Percentiles rank a stretch among this genome's conserved stretches.
Conservation (phyloP, 345 rosid genomes). For the Pugionium dolabratum region DNA sequence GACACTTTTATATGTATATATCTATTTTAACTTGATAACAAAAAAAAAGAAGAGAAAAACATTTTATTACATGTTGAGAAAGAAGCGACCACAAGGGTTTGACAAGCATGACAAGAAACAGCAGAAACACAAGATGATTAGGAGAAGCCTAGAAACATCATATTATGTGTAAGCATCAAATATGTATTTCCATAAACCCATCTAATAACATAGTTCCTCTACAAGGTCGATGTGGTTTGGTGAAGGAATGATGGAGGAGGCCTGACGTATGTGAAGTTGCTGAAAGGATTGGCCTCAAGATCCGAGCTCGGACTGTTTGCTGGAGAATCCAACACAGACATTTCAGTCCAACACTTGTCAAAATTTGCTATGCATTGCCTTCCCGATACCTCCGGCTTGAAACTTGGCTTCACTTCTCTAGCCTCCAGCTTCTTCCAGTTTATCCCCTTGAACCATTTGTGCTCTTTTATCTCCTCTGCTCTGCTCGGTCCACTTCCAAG, state of each 20-base stretch:
- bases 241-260: slow-evolving; percentile 62
- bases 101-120: slow-evolving; percentile 9
- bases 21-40: neutral
- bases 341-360: slow-evolving; percentile 82
- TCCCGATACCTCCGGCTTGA: slow-evolving; percentile 77
- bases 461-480: slow-evolving; percentile 70
- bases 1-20: neutral
- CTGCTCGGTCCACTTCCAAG: slow-evolving; percentile 74
- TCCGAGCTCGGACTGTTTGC: slow-evolving; percentile 71
- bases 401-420: slow-evolving; percentile 75
- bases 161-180: neutral
- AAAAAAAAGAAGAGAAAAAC: neutral
- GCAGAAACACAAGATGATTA: neutral
- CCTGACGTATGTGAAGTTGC: slow-evolving; percentile 72
- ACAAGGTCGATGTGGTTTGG: slow-evolving; percentile 32
- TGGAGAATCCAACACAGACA: slow-evolving; percentile 77
- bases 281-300: slow-evolving; percentile 61
- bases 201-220: neutral
- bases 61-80: neutral
- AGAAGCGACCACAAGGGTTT: neutral
- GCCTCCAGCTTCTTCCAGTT: slow-evolving; percentile 89
- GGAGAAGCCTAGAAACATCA: neutral
- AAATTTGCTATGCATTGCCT: slow-evolving; percentile 86
- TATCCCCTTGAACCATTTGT: slow-evolving; percentile 84
- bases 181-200: neutral